Evolutionary conservation across 345 rosid species (phyloP).

Genomic region (Cardamine resedifolia): DNA sequence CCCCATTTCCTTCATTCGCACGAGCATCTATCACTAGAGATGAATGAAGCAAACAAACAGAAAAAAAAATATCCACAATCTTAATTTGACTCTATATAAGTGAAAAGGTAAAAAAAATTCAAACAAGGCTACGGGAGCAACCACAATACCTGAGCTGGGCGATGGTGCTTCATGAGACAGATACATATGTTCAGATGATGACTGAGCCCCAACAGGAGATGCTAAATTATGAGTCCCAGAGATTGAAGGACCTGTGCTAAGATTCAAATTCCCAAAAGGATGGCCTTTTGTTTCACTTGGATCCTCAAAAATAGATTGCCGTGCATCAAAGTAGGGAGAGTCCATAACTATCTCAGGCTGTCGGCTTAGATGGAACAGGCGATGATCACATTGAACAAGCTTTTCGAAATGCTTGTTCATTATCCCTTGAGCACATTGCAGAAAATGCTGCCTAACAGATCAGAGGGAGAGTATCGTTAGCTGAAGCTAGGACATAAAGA

Average conservation of each 20-base stretch:
- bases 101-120: neutral
- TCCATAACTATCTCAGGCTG: constrained; percentile 73
- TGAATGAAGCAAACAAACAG: constrained; percentile 9
- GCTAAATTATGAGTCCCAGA: constrained; percentile 61
- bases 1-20: constrained; percentile 58
- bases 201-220: constrained; percentile 67
- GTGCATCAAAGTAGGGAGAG: constrained; percentile 77
- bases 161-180: constrained; percentile 79
- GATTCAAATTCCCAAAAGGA: constrained; percentile 46
- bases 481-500: constrained; percentile 1
- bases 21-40: constrained; percentile 57
- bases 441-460: constrained; percentile 77
- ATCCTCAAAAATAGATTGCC: constrained; percentile 68
- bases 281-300: constrained; percentile 56
- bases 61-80: neutral
- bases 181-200: constrained; percentile 66
- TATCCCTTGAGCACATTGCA: constrained; percentile 89
- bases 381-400: constrained; percentile 93
- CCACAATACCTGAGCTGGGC: constrained; percentile 74
- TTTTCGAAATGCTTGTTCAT: constrained; percentile 90
- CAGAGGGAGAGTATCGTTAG: constrained; percentile 3
- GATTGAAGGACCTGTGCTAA: constrained; percentile 42
- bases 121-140: neutral
- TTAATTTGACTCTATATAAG: neutral
- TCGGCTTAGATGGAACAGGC: constrained; percentile 74